Evolutionary conservation across 306 rosid species (phyloP), one percentile per base, ranked within the genome.

Genomic region (Dalbergia cochinchinensis): DNA sequence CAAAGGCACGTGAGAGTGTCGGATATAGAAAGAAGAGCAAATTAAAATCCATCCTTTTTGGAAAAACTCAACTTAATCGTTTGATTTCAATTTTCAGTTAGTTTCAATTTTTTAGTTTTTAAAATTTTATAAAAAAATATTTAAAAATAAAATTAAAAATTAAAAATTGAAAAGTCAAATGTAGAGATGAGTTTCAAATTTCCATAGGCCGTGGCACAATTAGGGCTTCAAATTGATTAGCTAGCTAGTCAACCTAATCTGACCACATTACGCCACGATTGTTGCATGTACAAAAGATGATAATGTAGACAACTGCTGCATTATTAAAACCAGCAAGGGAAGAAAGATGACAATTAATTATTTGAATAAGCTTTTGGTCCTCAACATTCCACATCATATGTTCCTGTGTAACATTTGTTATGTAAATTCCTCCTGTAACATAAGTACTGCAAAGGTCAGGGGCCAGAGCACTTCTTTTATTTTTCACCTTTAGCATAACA

Each of bases 401-500:
- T n/a, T 58, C 45, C 16, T 15, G 19, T 59, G 45, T 18, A 34
- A 18, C 4, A 26, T 73, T 31, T 44, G 22, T 37, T 9, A 16
- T 10, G 26, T 66, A 65, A 65, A 45, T 71, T 19, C 85, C 33
- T 47, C 16, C 18, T 57, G 12, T 12, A 22, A 57, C 73, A 44
- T 3, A 41, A 12, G 33, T 35, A 57, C 31, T 15, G 10, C 13
- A 33, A 81, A 65, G 8, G 71, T 15, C 10, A 74, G 58, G 61
- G 63, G 15, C n/a, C 45, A 47, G 1, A 65, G 35, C n/a, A 41
- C 39, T 18, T 12, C 5, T 34, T 54, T 39, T 9, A 54, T 68
- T 69, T 35, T 19, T 6, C 13, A 6, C 3, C 67, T 86, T 74
- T 76, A 14, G 22, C 72, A 55, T 35, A 84, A 82, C 5, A 63